Evolutionary conservation across 2,329 filamentous ascomycete species (phyloP), one percentile per base, ranked within the genome.

Genomic region (Aspergillus ustus): DNA sequence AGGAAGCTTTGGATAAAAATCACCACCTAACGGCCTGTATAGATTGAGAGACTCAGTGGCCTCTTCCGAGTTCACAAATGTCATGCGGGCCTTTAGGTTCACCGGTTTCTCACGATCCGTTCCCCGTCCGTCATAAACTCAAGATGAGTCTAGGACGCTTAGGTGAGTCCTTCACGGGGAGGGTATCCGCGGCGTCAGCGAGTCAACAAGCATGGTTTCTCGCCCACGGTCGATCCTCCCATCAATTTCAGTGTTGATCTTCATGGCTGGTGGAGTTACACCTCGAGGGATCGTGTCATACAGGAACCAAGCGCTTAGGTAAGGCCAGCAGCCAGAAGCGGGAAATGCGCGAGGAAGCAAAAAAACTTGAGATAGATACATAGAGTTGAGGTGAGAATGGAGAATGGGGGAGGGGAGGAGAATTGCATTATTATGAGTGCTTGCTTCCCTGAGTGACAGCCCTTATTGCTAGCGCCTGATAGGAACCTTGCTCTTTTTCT

Each of bases 21-120:
- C 34, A 40, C 11, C 34, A 40, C 11, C 15, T 15, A 15, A 40
- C 15, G 11, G 11, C 2, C 34, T 11, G 15, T 40, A 40, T 13
- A 40, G 34, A 40, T 40, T 11, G 34, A 40, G 15, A 40, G 34
- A 40, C 34, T 58, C 61, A 22, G 63, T 57, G 46, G 55, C 25
- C 25, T 61, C 59, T 60, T 62, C 63, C 64, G 31, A 40, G 9
- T 66, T 61, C 63, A 66, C 62, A 67, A 60, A 71, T 73, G 69
- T 73, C 72, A 73, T 75, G 70, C 66, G 72, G 64, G 58, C 67
- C 46, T 68, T 73, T 72, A 74, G 65, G 71, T 72, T 75, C 68
- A 70, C 71, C 71, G 71, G 67, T 73, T 69, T 66, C 66, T 72
- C 68, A 22, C 45, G 69, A 74, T 70, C 72, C 71, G 71, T 63